These are phyloP conservation scores for Rheum nobile DNA, from an alignment of 148 eudicot species.

Conservation along the genomic window DNA sequence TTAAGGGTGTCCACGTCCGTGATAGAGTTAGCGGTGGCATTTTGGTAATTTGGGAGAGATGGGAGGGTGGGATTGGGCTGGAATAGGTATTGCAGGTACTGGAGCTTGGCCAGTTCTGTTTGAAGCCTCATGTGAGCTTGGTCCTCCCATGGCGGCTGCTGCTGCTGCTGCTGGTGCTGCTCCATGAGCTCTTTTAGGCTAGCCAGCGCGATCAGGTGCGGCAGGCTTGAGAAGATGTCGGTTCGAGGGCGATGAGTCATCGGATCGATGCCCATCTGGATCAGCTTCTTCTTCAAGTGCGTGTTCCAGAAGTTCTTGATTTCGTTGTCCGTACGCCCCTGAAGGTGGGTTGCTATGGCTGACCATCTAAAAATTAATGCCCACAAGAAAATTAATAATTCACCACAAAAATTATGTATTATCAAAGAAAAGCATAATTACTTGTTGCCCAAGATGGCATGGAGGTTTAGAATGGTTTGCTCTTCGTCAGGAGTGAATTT, in stretches of 20 bases:
- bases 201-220: conserved; percentile 88
- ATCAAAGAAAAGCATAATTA: not conserved
- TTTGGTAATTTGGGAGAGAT: conserved; percentile 15
- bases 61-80: conserved; percentile 32
- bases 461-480: conserved; percentile 9
- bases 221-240: conserved; percentile 81
- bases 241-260: conserved; percentile 93
- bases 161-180: conserved; percentile 13
- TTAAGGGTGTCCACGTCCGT: conserved; percentile 44
- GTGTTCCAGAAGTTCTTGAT: conserved; percentile 98
- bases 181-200: conserved; percentile 69
- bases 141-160: conserved; percentile 51
- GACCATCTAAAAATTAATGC: conserved; percentile 55
- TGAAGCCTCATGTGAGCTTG: conserved; percentile 69
- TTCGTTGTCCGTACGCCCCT: conserved; percentile 88
- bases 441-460: conserved; percentile 14
- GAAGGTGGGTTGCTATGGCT: conserved; percentile 79
- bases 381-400: no score
- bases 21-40: conserved; percentile 9
- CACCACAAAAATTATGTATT: no score
- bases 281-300: conserved; percentile 84
- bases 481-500: conserved; percentile 11
- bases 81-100: conserved; percentile 52
- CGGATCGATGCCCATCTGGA: conserved; percentile 93
- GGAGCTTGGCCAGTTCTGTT: conserved; percentile 67